Base-by-base conservation (phyloP, 768 basidiomycete genomes). In the Leccinum barrowsii region DNA sequence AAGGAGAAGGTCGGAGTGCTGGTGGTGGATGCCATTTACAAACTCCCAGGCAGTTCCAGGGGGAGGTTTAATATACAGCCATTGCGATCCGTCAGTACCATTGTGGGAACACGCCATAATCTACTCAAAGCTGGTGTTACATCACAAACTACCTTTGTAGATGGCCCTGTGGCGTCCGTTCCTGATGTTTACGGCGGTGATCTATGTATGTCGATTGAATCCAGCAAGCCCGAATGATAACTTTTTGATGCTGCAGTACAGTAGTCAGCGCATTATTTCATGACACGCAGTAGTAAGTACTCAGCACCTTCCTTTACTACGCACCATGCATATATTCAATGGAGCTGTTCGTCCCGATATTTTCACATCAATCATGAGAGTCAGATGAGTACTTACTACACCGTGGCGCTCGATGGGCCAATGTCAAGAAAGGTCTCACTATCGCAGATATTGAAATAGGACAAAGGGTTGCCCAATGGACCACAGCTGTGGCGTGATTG, bases 41-140 rank as follows among this genome's bases (percentile, higher is more conserved):
- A 32, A 28, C 30, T 7, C 15, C 37, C 59, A 91, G 93, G 69
- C 98, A 98, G 70, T 94, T 85, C 46, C 22, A 15, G 46, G 46
- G 44, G 22, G 21, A 22, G 22, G 5, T 21, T 47, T 22, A 24
- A 24, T 44, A 44, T 44, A 22, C 13, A 4, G 46, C 21, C 46
- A 22, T 47, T 47, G 46, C 21, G 7, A 7, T 47, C 21, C 46
- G n/a, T 46, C 2, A 13, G 15, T 7, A 17, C 37, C 21, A 6
- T 21, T 46, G 44, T 46, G 44, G 21, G 44, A 46, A 21, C 44
- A 15, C n/a, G 17, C 21, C 22, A 7, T 22, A 28, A 28, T 28
- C 26, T 22, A 46, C 44, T 44, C 37, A 17, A 37, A 37, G 7
- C n/a, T n/a, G n/a, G 17, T 40, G 40, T 40, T 40, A 40, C 40